These are phyloP conservation scores for Allodekkera sacchari DNA, from an alignment of 805 yeast species.

Conservation along the genomic window DNA sequence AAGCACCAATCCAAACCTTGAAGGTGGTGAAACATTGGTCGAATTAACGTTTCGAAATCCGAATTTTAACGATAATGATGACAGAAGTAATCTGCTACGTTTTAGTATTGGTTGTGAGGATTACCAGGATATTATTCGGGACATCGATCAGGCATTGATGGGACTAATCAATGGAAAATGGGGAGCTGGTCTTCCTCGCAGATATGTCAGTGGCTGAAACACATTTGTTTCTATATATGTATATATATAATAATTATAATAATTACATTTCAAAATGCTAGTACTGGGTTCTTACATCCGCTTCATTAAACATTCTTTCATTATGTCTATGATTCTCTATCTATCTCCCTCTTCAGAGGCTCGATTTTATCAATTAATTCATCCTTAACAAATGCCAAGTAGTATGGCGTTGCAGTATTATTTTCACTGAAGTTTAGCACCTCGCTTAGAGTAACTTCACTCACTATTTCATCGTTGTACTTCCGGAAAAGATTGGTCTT, in stretches of 20 bases:
- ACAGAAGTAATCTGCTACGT: conserved; percentile 28
- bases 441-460: conserved; percentile 61
- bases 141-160: conserved; percentile 33
- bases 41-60: conserved; percentile 32
- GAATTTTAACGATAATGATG: conserved; percentile 14
- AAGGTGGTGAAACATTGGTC: conserved; percentile 45
- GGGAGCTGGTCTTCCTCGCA: too few species aligned
- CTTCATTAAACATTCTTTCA: too few species aligned
- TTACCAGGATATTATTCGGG: conserved; percentile 40
- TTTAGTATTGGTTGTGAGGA: conserved; percentile 49
- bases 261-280: too few species aligned
- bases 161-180: conserved; percentile 9
- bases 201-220: too few species aligned
- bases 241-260: too few species aligned
- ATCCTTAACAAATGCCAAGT: conserved; percentile 72
- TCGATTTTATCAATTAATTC: conserved; percentile 49
- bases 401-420: conserved; percentile 91
- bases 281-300: too few species aligned
- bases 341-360: conserved; percentile 49
- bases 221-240: too few species aligned
- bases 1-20: conserved; percentile 39
- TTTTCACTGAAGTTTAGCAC: conserved; percentile 58
- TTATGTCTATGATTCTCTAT: too few species aligned
- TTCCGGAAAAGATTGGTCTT: conserved; percentile 64
- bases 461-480: conserved; percentile 93